phyloP scores from a whole-genome alignment of 2,329 filamentous ascomycete species.

The Epichloe gansuensis region DNA sequence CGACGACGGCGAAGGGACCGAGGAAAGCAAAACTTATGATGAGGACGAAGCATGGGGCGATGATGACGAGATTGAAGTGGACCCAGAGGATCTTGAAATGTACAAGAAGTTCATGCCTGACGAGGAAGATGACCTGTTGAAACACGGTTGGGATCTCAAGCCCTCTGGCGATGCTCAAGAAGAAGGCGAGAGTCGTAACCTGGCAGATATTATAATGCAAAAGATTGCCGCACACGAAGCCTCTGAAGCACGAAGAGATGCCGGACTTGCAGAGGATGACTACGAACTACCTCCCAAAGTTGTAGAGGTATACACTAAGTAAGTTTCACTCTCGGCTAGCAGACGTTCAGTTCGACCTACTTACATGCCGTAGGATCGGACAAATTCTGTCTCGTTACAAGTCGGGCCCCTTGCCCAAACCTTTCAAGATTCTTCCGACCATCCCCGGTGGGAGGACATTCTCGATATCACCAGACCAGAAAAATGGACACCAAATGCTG shows the following conservation, averaged over 20 bases:
- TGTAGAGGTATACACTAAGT: constrained; percentile 88
- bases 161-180: constrained; percentile 32
- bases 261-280: constrained; percentile 59
- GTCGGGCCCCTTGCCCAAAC: constrained; percentile 91
- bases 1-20: constrained; percentile 40
- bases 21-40: constrained; percentile 32
- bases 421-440: constrained; percentile 91
- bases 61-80: constrained; percentile 72
- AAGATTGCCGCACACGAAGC: constrained; percentile 91
- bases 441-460: constrained; percentile 81
- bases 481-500: constrained; percentile 58
- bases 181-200: constrained; percentile 52
- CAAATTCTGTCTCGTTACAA: constrained; percentile 86
- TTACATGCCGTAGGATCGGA: constrained; percentile 49
- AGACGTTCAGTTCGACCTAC: not conserved
- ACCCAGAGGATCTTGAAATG: constrained; percentile 76
- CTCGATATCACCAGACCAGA: constrained; percentile 76
- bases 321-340: constrained; percentile 14
- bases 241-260: constrained; percentile 32
- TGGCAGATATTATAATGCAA: constrained; percentile 85
- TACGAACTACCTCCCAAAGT: constrained; percentile 84
- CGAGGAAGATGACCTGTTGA: constrained; percentile 60
- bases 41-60: constrained; percentile 64
- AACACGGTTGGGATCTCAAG: constrained; percentile 46
- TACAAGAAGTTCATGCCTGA: constrained; percentile 82